These are phyloP conservation scores for Hylodesmum podocarpum DNA, from an alignment of 306 rosid genomes.

Conservation along the genomic window DNA sequence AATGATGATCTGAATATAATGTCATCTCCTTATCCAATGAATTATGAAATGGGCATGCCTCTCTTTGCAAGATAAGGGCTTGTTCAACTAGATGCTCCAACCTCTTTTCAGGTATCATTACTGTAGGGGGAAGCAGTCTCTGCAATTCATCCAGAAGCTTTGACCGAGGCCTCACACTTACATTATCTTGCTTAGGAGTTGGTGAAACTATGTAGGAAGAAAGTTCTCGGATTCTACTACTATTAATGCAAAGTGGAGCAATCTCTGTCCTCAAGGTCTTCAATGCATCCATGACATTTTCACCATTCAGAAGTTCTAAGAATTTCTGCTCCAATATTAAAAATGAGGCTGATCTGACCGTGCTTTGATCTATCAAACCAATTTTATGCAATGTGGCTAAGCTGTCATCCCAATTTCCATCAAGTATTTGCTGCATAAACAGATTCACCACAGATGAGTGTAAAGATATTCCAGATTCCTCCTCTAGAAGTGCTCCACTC, in stretches of 20 bases:
- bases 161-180: slow-evolving; percentile 58
- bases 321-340: slow-evolving; percentile 88
- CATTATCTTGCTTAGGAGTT: slow-evolving; percentile 43
- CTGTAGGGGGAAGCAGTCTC: slow-evolving; percentile 84
- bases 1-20: slow-evolving; percentile 81
- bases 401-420: slow-evolving; percentile 87
- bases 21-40: slow-evolving; percentile 87
- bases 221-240: slow-evolving; percentile 74
- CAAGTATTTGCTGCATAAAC: slow-evolving; percentile 79
- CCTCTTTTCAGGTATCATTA: slow-evolving; percentile 93
- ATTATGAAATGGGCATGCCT: slow-evolving; percentile 90
- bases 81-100: slow-evolving; percentile 94
- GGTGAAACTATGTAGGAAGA: slow-evolving; percentile 72
- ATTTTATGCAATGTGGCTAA: slow-evolving; percentile 66
- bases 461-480: slow-evolving; percentile 89
- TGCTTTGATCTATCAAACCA: slow-evolving; percentile 61
- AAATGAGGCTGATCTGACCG: slow-evolving; percentile 68
- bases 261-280: slow-evolving; percentile 84
- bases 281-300: slow-evolving; percentile 76
- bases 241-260: slow-evolving; percentile 62
- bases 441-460: slow-evolving; percentile 66
- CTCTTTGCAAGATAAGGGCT: slow-evolving; percentile 88
- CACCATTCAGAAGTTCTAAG: slow-evolving; percentile 72
- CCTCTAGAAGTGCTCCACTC: slow-evolving; percentile 84
- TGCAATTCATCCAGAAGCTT: slow-evolving; percentile 84